Evolutionary conservation across 176 grass and related monocot species (phyloP).

Genomic region (Neostapfia colusana): DNA sequence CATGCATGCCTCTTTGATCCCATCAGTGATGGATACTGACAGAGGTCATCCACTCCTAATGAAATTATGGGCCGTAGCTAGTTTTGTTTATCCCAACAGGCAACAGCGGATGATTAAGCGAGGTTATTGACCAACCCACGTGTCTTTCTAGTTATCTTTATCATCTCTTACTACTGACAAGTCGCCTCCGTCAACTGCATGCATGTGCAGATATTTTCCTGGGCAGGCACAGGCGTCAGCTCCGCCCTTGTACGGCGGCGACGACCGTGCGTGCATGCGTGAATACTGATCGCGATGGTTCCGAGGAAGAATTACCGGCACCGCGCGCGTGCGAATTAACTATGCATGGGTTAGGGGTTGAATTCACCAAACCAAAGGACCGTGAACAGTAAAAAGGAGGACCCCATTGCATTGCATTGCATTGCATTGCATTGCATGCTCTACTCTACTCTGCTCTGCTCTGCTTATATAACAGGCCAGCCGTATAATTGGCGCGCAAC

Average conservation of each 20-base stretch:
- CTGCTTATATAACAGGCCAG: neutral
- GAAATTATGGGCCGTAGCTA: conserved; percentile 16
- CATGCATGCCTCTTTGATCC: conserved; percentile 30
- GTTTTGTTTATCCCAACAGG: neutral
- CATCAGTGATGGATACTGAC: conserved; percentile 2
- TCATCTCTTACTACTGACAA: neutral
- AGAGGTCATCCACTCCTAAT: neutral
- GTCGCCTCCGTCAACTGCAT: neutral
- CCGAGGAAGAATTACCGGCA: conserved; percentile 7
- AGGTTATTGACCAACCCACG: neutral
- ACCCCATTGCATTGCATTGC: too few relatives aligned
- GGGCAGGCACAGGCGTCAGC: neutral
- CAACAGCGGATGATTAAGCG: neutral
- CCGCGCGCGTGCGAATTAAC: conserved; percentile 8
- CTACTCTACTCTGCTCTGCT: too few relatives aligned
- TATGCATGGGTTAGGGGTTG: neutral
- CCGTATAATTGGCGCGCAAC: neutral
- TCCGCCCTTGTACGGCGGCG: neutral
- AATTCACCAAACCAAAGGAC: conserved; percentile 20
- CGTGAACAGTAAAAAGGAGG: neutral
- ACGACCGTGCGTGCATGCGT: neutral
- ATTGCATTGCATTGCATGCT: too few relatives aligned
- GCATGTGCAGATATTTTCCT: neutral
- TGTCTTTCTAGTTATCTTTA: conserved; percentile 7
- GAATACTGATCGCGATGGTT: neutral